phyloP scores from a whole-genome alignment of 257 asterid species.

The Petunia secreta region DNA sequence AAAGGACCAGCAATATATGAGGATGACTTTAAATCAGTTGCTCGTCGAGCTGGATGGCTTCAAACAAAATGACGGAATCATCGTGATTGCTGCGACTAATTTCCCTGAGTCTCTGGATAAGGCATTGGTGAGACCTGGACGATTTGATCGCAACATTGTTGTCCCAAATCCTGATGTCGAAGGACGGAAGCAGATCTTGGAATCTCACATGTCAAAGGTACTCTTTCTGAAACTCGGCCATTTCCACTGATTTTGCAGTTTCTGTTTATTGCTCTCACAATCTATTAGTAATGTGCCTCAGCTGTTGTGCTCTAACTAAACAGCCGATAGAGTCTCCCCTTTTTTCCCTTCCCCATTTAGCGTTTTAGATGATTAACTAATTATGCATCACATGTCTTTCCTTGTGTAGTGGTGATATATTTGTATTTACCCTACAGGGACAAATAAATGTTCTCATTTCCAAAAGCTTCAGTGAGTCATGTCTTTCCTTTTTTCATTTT shows the following conservation, averaged over 20 bases:
- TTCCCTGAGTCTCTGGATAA: slow-evolving; percentile 91
- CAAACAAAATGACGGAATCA: slow-evolving; percentile 92
- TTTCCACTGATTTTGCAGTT: slow-evolving; percentile 13
- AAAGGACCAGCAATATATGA: slow-evolving; percentile 89
- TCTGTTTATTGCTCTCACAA: not conserved
- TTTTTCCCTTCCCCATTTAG: not conserved
- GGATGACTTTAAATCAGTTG: slow-evolving; percentile 89
- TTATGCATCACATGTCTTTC: not conserved
- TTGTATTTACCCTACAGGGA: not conserved
- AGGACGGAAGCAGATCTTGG: slow-evolving; percentile 95
- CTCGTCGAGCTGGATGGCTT: slow-evolving; percentile 96
- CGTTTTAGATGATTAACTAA: not conserved
- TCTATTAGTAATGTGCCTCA: slow-evolving; percentile 8
- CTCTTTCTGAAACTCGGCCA: slow-evolving; percentile 9
- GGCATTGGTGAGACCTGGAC: slow-evolving; percentile 95
- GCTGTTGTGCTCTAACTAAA: not conserved
- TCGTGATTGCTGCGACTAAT: slow-evolving; percentile 94
- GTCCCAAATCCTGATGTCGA: slow-evolving; percentile 98
- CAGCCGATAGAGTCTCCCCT: not conserved
- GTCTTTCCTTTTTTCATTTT: not conserved
- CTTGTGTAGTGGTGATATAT: not conserved
- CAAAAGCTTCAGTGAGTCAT: slow-evolving; percentile 8
- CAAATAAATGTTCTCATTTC: not conserved
- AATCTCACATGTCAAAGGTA: slow-evolving; percentile 94
- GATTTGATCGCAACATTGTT: slow-evolving; percentile 89